These are phyloP conservation scores for Acanthochlamys bracteata DNA, from an alignment of 106 monocot species.

Conservation along the genomic window DNA sequence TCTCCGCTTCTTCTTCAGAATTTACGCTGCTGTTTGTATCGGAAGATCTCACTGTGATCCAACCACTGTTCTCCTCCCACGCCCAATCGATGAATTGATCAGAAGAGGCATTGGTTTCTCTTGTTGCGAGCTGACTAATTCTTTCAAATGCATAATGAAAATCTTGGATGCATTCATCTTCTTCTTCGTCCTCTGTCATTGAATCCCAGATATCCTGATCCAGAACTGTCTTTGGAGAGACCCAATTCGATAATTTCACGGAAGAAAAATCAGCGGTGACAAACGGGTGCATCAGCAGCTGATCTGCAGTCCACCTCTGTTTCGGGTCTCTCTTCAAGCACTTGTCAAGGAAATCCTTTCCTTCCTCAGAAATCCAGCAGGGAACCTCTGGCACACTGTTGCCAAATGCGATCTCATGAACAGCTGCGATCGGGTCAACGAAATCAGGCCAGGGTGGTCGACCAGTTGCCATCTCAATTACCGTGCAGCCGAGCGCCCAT, in stretches of 20 bases:
- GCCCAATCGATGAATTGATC: neutral
- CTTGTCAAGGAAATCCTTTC: conserved; percentile 30
- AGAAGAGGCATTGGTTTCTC: neutral
- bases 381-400: conserved; percentile 22
- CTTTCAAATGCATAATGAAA: neutral
- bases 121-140: neutral
- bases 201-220: conserved; percentile 53
- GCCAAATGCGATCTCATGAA: conserved; percentile 46
- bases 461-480: conserved; percentile 35
- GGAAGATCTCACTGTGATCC: neutral
- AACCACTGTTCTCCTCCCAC: neutral
- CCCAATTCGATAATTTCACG: conserved; percentile 3
- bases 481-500: conserved; percentile 27
- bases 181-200: neutral
- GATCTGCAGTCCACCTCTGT: conserved; percentile 45
- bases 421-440: conserved; percentile 12
- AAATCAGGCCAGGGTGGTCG: conserved; percentile 14
- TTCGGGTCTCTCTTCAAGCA: conserved; percentile 26
- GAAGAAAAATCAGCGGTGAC: neutral
- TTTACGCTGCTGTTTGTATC: neutral
- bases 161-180: neutral
- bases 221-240: conserved; percentile 65
- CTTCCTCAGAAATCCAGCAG: conserved; percentile 21
- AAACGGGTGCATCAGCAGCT: conserved; percentile 55
- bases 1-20: neutral